Percentiles rank a stretch among this genome's conserved stretches.
Evolutionary conservation across 345 rosid genomes (phyloP).

Genomic region (Populus simonii): DNA sequence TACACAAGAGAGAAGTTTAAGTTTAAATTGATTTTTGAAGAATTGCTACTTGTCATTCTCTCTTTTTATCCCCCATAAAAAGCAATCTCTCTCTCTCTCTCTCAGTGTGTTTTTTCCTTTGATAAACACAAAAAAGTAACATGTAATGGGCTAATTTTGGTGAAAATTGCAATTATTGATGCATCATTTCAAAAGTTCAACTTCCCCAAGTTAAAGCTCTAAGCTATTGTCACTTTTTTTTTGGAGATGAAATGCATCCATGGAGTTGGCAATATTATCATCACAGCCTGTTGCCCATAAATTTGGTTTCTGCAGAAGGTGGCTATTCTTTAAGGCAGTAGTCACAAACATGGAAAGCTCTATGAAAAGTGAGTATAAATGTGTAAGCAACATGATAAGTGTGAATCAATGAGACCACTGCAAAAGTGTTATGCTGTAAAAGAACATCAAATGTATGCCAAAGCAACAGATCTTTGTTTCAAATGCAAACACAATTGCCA

Average conservation of each 20-base stretch:
- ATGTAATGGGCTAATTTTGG: too few species aligned
- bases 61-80: background rate
- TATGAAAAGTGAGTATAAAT: background rate
- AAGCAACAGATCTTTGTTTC: background rate
- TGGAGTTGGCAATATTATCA: background rate
- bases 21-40: background rate
- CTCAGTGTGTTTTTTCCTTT: too few species aligned
- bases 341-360: too few species aligned
- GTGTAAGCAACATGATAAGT: background rate
- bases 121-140: too few species aligned
- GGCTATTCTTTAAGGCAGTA: too few species aligned
- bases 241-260: background rate
- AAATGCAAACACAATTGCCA: background rate
- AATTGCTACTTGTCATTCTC: background rate
- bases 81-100: too few species aligned
- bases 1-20: constrained; percentile 18
- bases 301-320: background rate
- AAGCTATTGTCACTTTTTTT: too few species aligned
- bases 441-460: background rate
- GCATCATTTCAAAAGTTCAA: too few species aligned
- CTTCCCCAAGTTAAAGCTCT: too few species aligned
- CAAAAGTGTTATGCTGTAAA: background rate
- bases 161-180: too few species aligned
- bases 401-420: background rate
- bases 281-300: background rate